phyloP scores from a whole-genome alignment of 805 yeast species.

The Candida maesae region DNA sequence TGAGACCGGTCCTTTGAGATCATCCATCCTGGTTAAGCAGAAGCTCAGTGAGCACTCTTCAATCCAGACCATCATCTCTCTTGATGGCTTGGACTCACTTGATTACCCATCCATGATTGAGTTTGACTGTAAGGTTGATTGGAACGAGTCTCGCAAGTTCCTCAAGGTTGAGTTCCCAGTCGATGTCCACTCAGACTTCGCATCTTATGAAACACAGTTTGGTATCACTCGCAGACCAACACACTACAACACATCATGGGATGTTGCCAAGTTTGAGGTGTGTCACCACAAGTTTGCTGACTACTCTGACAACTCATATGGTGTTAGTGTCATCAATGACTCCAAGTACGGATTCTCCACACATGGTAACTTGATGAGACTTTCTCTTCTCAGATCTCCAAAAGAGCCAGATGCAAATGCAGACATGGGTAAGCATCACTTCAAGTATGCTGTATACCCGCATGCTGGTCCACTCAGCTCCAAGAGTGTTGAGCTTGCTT shows the following conservation, averaged over 20 bases:
- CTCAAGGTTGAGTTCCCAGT: conserved; percentile 95
- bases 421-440: conserved; percentile 84
- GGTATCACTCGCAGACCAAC: conserved; percentile 92
- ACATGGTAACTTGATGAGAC: conserved; percentile 88
- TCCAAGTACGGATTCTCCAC: conserved; percentile 89
- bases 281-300: conserved; percentile 94
- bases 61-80: conserved; percentile 65
- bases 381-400: conserved; percentile 84
- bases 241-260: conserved; percentile 94
- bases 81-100: conserved; percentile 48
- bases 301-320: conserved; percentile 79
- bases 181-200: conserved; percentile 67
- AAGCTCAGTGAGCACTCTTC: conserved; percentile 53
- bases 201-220: conserved; percentile 90
- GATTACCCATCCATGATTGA: conserved; percentile 39
- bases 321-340: conserved; percentile 81
- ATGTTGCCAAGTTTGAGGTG: conserved; percentile 92
- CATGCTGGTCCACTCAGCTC: conserved; percentile 65
- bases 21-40: conserved; percentile 60
- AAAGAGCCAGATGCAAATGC: conserved; percentile 94
- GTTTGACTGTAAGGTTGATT: conserved; percentile 61
- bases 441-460: conserved; percentile 82
- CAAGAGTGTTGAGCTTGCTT: conserved; percentile 68
- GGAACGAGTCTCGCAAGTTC: conserved; percentile 88
- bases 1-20: conserved; percentile 53